Evolutionary conservation across 495 filamentous ascomycete species (phyloP), one percentile per base, ranked within the genome.

Genomic region (Aspergillus baeticus): DNA sequence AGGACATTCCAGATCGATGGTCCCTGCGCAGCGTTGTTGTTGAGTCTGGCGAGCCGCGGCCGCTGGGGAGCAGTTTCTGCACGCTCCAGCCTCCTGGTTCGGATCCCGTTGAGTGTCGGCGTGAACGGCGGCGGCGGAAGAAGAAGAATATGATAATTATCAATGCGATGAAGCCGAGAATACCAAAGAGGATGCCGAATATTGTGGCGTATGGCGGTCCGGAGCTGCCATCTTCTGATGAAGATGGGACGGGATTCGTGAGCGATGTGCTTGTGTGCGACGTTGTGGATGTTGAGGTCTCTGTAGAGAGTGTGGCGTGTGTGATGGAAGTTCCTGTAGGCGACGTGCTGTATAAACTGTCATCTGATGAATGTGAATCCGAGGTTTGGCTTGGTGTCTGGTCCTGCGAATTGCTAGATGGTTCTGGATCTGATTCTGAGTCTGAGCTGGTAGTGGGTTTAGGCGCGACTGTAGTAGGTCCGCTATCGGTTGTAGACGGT

Each of bases 111-210:
- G 22, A 31, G 15, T 45, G 51, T 38, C 54, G 62, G 38, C 63
- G 63, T 17, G 55, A 56, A 38, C 63, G 61, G 22, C 67, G 67
- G 45, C 65, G 63, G 18, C 52, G 59, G 35, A 63, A 61, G 22
- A 66, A 59, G 43, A 63, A 50, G 35, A 66, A 44, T 10, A 70
- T 39, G 8, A 60, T 45, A 5, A 69, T 22, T 1, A 55, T 47
- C 10, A 73, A 58, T 1, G 61, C 59, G 4, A 66, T 45, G 35
- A 69, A 54, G 10, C 55, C 67, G 11, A 63, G 34, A 20, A 57
- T 68, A 14, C 72, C 72, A 2, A 75, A 17, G 1, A 64, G 36
- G 26, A 63, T 61, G 5, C 69, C 72, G 10, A 71, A 60, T 15
- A 75, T 61, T 2, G 55, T 51, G 15, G 61, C 61, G 21, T 62